phyloP scores from a whole-genome alignment of 2,329 filamentous ascomycete species.

The Ophiostoma ulmi region DNA sequence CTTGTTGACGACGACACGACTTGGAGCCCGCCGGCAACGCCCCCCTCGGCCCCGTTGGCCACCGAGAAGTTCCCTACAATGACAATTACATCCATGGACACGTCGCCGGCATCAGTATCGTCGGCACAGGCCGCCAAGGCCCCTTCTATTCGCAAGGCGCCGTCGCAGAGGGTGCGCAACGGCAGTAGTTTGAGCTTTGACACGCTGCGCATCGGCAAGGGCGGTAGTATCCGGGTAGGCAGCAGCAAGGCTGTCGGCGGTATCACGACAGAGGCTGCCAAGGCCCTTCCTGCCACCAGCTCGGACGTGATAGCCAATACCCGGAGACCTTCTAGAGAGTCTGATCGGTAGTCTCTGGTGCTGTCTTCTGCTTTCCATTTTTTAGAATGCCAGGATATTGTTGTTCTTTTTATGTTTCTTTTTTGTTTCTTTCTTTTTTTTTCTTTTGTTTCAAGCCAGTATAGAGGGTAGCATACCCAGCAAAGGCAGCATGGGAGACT shows the following conservation, averaged over 20 bases:
- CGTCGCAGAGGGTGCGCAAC: slow-evolving; percentile 31
- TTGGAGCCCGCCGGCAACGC: slow-evolving; percentile 21
- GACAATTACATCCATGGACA: background rate
- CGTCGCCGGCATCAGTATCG: background rate
- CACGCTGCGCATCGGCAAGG: slow-evolving; percentile 29
- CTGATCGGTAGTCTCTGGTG: background rate
- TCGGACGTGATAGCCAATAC: background rate
- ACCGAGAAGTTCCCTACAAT: background rate
- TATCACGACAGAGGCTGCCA: slow-evolving; percentile 24
- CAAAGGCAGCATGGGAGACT: background rate
- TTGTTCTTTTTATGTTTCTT: background rate
- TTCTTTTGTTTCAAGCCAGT: background rate
- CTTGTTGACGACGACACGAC: slow-evolving; percentile 20
- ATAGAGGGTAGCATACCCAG: background rate
- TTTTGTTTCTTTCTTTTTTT: background rate
- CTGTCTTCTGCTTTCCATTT: background rate
- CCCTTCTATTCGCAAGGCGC: slow-evolving; percentile 10
- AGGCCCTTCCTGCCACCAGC: background rate
- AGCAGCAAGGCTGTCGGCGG: slow-evolving; percentile 28
- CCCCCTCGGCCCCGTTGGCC: background rate
- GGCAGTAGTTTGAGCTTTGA: slow-evolving; percentile 35
- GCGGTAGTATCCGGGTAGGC: slow-evolving; percentile 26
- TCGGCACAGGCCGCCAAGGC: background rate
- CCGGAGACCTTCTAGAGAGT: background rate
- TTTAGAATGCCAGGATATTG: background rate